These are phyloP conservation scores for Aspergillus arachidicola DNA, from an alignment of 2,329 filamentous ascomycete genomes.

Conservation along the genomic window DNA sequence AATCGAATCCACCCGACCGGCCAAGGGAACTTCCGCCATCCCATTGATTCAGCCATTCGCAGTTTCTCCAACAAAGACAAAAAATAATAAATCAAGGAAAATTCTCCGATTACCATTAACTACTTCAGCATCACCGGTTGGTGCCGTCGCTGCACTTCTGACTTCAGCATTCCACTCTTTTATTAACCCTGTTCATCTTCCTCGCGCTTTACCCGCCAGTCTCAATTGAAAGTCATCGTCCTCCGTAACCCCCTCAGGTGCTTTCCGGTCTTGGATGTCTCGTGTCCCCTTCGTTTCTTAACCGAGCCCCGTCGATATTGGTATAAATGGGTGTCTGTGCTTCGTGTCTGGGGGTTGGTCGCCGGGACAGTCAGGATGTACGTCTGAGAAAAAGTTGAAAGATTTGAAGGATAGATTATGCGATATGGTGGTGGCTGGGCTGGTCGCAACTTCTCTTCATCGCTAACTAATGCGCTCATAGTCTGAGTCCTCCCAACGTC, in stretches of 20 bases:
- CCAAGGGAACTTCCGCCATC: not conserved
- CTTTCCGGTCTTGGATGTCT: conserved; percentile 15
- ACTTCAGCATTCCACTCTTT: conserved; percentile 7
- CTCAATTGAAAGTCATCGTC: not conserved
- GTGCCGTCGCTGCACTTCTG: conserved; percentile 5
- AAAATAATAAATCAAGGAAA: not conserved
- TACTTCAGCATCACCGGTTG: conserved; percentile 17
- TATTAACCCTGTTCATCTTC: conserved; percentile 1
- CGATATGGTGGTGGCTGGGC: not conserved
- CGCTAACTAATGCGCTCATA: conserved; percentile 15
- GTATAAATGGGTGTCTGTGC: conserved; percentile 48
- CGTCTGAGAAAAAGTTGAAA: conserved; percentile 14
- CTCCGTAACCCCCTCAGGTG: not conserved
- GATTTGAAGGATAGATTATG: conserved; percentile 2
- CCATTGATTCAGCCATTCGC: not conserved
- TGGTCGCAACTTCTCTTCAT: not conserved
- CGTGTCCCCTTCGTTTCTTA: conserved; percentile 10
- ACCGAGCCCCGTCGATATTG: conserved; percentile 6
- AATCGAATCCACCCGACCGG: not conserved
- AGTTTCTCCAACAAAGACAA: not conserved
- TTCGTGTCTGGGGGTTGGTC: conserved; percentile 45
- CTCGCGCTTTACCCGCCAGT: not conserved
- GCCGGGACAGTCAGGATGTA: conserved; percentile 43
- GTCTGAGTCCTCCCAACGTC: conserved; percentile 45
- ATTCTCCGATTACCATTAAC: not conserved